Evolutionary conservation across 2,329 filamentous ascomycete genomes (phyloP).

Genomic region (Fusarium tuaranense): DNA sequence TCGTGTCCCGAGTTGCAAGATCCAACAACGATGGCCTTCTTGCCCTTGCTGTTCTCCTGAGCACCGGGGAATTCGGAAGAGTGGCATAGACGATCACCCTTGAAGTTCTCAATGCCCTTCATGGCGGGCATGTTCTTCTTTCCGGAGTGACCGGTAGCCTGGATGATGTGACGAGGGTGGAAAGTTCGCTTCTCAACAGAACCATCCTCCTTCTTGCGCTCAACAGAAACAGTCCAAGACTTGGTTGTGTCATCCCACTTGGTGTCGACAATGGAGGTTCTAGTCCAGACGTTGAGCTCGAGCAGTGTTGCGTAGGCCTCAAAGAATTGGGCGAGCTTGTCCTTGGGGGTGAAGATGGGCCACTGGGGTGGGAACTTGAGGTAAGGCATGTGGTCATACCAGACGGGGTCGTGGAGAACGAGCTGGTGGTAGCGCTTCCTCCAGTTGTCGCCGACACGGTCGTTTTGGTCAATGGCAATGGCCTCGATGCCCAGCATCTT

Average conservation of each 20-base stretch:
- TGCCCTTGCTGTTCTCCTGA: slow-evolving; percentile 57
- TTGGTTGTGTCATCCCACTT: slow-evolving; percentile 62
- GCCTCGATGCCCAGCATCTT: slow-evolving; percentile 68
- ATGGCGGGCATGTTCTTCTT: slow-evolving; percentile 72
- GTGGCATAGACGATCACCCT: slow-evolving; percentile 71
- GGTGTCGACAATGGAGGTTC: slow-evolving; percentile 60
- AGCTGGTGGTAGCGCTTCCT: slow-evolving; percentile 72
- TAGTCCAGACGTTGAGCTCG: slow-evolving; percentile 77
- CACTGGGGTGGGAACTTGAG: slow-evolving; percentile 72
- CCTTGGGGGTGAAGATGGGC: slow-evolving; percentile 79
- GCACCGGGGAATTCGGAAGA: slow-evolving; percentile 71
- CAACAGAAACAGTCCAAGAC: slow-evolving; percentile 67
- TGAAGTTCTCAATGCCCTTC: slow-evolving; percentile 67
- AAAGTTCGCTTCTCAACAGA: slow-evolving; percentile 64
- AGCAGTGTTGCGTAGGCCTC: slow-evolving; percentile 72
- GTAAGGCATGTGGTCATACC: slow-evolving; percentile 72
- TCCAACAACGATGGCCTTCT: slow-evolving; percentile 74
- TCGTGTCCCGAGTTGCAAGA: slow-evolving; percentile 78
- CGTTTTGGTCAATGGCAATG: slow-evolving; percentile 69
- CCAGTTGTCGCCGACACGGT: slow-evolving; percentile 73
- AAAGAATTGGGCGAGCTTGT: slow-evolving; percentile 77
- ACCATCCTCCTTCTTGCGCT: slow-evolving; percentile 62
- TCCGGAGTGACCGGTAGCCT: slow-evolving; percentile 76
- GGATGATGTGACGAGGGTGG: slow-evolving; percentile 72
- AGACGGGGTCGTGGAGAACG: slow-evolving; percentile 76